phyloP scores from a whole-genome alignment of 352 stramenopile species.

The Nothophytophthora sp. region DNA sequence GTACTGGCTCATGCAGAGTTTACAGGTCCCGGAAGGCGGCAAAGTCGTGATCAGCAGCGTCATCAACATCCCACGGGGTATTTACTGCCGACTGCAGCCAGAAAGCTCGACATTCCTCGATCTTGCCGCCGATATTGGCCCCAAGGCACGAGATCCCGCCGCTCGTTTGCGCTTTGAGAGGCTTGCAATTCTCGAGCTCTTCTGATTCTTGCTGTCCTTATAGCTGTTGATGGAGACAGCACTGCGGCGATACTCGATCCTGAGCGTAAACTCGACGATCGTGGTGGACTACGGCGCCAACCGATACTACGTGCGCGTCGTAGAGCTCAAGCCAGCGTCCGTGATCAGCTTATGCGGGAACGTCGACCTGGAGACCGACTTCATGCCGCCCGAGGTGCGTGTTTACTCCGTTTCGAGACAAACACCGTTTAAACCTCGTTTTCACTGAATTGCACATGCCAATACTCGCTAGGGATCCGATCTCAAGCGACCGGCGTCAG shows the following conservation, averaged over 20 bases:
- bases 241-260: constrained; percentile 53
- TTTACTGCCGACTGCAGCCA: constrained; percentile 63
- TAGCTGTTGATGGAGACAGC: constrained; percentile 61
- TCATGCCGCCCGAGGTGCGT: constrained; percentile 38
- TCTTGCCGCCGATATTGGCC: constrained; percentile 51
- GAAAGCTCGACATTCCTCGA: constrained; percentile 48
- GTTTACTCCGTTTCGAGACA: too few species aligned
- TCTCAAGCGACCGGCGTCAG: constrained; percentile 14
- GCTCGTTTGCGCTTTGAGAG: background rate
- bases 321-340: constrained; percentile 46
- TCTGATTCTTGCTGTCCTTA: background rate
- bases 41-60: constrained; percentile 40
- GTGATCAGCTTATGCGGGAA: constrained; percentile 62
- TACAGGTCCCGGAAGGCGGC: constrained; percentile 38
- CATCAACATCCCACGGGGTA: constrained; percentile 30
- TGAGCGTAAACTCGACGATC: constrained; percentile 53
- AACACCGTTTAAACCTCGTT: too few species aligned
- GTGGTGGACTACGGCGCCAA: constrained; percentile 52
- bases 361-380: constrained; percentile 67
- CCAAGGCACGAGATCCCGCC: constrained; percentile 35
- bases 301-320: constrained; percentile 46
- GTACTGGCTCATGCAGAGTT: constrained; percentile 75
- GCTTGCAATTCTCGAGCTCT: background rate
- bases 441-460: too few species aligned
- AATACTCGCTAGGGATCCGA: constrained; percentile 12